A percentile compares a stretch with the other conserved stretches of the same genome.
These are phyloP conservation scores for Paramecium caudatum DNA, from an alignment of 73 alveolate genomes.

Conservation along the genomic window DNA sequence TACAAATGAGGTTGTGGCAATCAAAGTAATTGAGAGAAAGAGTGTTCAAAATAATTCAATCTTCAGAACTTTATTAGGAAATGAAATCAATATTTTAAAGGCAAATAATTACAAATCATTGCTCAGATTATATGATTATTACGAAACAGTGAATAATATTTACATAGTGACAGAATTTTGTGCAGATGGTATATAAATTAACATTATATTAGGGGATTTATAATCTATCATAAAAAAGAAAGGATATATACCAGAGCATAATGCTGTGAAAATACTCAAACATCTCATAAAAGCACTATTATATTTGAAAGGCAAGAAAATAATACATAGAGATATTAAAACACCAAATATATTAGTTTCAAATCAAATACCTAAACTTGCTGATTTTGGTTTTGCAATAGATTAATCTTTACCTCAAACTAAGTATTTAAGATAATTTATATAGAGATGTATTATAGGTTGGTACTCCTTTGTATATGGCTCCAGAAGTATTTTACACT, in stretches of 20 bases:
- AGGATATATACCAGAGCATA: constrained; percentile 59
- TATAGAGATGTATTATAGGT: constrained; percentile 46
- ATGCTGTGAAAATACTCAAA: constrained; percentile 70
- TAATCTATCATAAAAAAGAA: neutral
- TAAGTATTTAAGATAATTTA: neutral
- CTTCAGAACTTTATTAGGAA: neutral
- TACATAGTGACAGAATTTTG: constrained; percentile 52
- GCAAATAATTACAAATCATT: neutral
- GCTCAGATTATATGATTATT: neutral
- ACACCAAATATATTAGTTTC: constrained; percentile 79
- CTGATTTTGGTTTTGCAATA: constrained; percentile 79
- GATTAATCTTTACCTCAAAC: constrained; percentile 5
- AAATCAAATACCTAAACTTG: constrained; percentile 75
- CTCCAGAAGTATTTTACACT: constrained; percentile 70
- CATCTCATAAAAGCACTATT: constrained; percentile 70
- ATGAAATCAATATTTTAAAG: constrained; percentile 37
- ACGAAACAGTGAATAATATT: constrained; percentile 24
- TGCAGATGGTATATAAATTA: constrained; percentile 33
- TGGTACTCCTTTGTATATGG: constrained; percentile 76
- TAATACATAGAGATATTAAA: constrained; percentile 80
- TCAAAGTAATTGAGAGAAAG: constrained; percentile 28
- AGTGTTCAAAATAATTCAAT: neutral
- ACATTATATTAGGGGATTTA: constrained; percentile 44
- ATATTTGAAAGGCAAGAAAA: constrained; percentile 31
- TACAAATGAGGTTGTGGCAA: constrained; percentile 65